phyloP scores from a whole-genome alignment of 805 yeast genomes.

The Suhomyces sp. region DNA sequence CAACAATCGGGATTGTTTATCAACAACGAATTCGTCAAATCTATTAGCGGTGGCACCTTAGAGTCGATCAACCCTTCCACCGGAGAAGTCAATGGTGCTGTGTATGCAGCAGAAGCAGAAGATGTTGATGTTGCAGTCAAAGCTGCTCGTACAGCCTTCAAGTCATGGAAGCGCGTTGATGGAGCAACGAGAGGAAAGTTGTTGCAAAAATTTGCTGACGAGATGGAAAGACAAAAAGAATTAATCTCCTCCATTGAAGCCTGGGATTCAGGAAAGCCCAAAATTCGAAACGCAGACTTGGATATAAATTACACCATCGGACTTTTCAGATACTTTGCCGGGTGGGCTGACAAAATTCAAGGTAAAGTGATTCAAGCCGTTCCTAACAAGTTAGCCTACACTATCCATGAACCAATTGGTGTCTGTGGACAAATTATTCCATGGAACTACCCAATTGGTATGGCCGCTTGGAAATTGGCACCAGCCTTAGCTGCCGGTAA shows the following conservation, averaged over 20 bases:
- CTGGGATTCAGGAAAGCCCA: constrained; percentile 50
- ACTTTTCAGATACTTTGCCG: constrained; percentile 55
- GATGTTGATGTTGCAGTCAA: constrained; percentile 44
- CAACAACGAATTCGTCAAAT: constrained; percentile 49
- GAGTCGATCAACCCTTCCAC: constrained; percentile 46
- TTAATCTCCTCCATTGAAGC: constrained; percentile 41
- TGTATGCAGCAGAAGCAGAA: constrained; percentile 41
- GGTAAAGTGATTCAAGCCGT: constrained; percentile 46
- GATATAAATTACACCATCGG: constrained; percentile 49
- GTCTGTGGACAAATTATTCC: constrained; percentile 71
- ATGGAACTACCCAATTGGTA: constrained; percentile 67
- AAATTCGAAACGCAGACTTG: constrained; percentile 45
- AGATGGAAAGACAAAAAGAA: constrained; percentile 33
- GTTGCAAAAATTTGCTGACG: constrained; percentile 38
- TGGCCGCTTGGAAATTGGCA: constrained; percentile 80
- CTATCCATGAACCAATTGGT: constrained; percentile 65
- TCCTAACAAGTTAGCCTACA: constrained; percentile 58
- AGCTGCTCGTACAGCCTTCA: constrained; percentile 39
- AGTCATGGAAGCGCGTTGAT: constrained; percentile 46
- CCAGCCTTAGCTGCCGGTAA: constrained; percentile 85
- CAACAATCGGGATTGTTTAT: constrained; percentile 68
- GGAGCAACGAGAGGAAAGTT: constrained; percentile 43
- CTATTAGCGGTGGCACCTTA: constrained; percentile 36
- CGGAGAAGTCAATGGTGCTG: constrained; percentile 42
- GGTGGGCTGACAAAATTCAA: constrained; percentile 59